These are phyloP conservation scores for Aspergillus puulaauensis DNA, from an alignment of 2,329 filamentous ascomycete species.

Conservation along the genomic window DNA sequence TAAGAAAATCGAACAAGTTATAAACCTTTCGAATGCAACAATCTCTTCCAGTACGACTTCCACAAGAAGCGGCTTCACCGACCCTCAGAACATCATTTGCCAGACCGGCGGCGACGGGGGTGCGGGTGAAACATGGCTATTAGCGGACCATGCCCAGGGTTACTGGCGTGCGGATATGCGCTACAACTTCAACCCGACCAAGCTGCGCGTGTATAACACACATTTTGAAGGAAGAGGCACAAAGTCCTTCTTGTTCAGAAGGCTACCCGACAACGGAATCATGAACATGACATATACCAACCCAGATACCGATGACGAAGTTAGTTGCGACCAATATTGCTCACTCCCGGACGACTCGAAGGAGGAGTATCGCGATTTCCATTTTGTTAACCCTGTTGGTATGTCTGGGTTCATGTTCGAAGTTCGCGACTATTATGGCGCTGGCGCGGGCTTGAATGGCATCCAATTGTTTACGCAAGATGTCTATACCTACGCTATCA, in stretches of 20 bases:
- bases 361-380: constrained; percentile 78
- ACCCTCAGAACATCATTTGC: constrained; percentile 82
- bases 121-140: constrained; percentile 77
- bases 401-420: constrained; percentile 87
- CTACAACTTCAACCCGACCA: constrained; percentile 84
- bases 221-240: constrained; percentile 80
- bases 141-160: constrained; percentile 72
- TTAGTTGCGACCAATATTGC: constrained; percentile 77
- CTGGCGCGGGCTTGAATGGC: constrained; percentile 78
- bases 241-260: constrained; percentile 82
- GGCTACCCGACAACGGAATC: constrained; percentile 83
- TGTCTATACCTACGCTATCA: constrained; percentile 80
- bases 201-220: constrained; percentile 85
- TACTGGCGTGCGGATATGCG: constrained; percentile 81
- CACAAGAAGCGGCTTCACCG: constrained; percentile 64
- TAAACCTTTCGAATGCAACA: constrained; percentile 79
- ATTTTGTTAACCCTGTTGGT: constrained; percentile 81
- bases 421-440: constrained; percentile 82
- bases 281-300: constrained; percentile 95
- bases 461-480: constrained; percentile 79
- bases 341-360: constrained; percentile 72
- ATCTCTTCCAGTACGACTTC: constrained; percentile 65
- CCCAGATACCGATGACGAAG: constrained; percentile 64
- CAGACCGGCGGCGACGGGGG: constrained; percentile 66
- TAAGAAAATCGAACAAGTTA: constrained; percentile 68